Base-by-base conservation (phyloP, 352 stramenopile species). In the Paralagenidium karlingii region DNA sequence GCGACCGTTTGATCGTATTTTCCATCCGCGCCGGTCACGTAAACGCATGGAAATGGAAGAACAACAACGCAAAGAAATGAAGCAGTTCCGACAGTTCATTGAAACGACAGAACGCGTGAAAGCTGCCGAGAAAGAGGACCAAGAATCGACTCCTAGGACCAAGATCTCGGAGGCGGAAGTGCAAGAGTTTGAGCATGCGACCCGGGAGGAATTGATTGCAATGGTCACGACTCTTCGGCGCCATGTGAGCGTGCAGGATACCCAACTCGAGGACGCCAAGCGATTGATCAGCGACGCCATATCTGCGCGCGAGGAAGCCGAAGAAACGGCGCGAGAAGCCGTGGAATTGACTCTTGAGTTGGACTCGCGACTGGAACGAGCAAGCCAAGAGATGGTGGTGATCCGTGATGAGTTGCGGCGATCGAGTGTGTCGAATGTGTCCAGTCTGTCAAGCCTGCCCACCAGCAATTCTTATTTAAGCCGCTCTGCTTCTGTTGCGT, bases 81-180 rank as follows among this genome's bases (percentile, higher is more conserved):
- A 90, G 49, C 73, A 90, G 44, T 90, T 90, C 46, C 70, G 73
- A n/a, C 70, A 82, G 49, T 86, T 87, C 40, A 82, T 90, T 37
- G 68, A 67, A 29, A 64, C 43, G 8, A 84, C 74, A 4, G 74
- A 88, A n/a, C n/a, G n/a, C n/a, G n/a, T n/a, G n/a, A n/a, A n/a
- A n/a, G n/a, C n/a, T n/a, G n/a, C n/a, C n/a, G n/a, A n/a, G n/a
- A n/a, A n/a, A n/a, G n/a, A n/a, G n/a, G n/a, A n/a, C n/a, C n/a
- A n/a, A 24, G 30, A 21, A 28, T 24, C 27, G 39, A 46, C 31
- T 46, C 40, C 5, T 39, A 46, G 40, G 29, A 31, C 28, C 38
- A 39, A 31, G 39, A 31, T 25, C 29, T 39, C 9, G 29, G 40
- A 13, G 29, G 38, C n/a, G n/a, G n/a, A n/a, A n/a, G n/a, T n/a